Conservation (phyloP, 768 basidiomycete species). For the Phallus indusiatus region DNA sequence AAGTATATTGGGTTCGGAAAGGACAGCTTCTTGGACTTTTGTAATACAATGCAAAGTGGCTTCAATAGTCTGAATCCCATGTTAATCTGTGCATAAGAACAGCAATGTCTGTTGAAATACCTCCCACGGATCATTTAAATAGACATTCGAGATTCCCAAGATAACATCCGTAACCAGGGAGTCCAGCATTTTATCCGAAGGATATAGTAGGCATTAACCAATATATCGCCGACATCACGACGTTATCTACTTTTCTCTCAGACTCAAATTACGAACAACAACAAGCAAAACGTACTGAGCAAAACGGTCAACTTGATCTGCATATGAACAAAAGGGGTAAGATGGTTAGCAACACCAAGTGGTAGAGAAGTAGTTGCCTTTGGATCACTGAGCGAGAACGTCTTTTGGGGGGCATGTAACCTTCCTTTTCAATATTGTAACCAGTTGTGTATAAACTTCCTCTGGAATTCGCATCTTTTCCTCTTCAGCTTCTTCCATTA, state of each 20-base stretch:
- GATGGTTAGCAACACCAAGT: conserved; percentile 1
- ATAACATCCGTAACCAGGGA: conserved; percentile 56
- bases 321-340: conserved; percentile 8
- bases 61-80: conserved; percentile 59
- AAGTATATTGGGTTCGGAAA: conserved; percentile 42
- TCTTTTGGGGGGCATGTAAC: conserved; percentile 54
- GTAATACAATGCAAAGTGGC: conserved; percentile 79
- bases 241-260: conserved; percentile 46
- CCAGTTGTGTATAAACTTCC: conserved; percentile 71
- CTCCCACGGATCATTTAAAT: conserved; percentile 61
- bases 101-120: conserved; percentile 31
- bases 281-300: conserved; percentile 48
- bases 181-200: conserved; percentile 78
- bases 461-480: conserved; percentile 50
- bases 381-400: conserved; percentile 45
- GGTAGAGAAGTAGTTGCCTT: conserved; percentile 43
- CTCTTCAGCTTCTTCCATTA: conserved; percentile 9
- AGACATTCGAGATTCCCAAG: conserved; percentile 38
- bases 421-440: conserved; percentile 61
- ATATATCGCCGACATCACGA: conserved; percentile 76
- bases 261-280: not conserved
- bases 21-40: conserved; percentile 81
- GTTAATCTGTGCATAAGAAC: not conserved
- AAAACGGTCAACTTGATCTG: conserved; percentile 75
- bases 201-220: conserved; percentile 79